phyloP scores from a whole-genome alignment of 768 basidiomycete genomes.

The Cystoderma amianthinum region DNA sequence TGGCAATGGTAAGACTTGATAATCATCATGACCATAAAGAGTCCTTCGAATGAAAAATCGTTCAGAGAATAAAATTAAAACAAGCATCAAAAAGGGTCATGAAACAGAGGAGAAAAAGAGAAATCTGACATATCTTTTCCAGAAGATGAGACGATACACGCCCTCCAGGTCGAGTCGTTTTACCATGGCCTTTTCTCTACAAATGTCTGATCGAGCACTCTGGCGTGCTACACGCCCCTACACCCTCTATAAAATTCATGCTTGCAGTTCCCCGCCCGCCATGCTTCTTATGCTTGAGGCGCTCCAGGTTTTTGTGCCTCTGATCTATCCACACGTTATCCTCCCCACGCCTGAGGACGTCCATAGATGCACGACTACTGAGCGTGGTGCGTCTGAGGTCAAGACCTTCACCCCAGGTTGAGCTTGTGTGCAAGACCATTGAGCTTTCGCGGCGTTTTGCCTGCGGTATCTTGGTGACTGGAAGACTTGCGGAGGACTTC shows the following conservation, averaged over 20 bases:
- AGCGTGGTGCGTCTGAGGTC: background rate
- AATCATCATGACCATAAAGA: no score
- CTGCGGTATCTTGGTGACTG: background rate
- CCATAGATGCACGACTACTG: no score
- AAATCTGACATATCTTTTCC: background rate
- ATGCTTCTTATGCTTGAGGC: slow-evolving; percentile 20
- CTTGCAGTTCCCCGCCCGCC: slow-evolving; percentile 11
- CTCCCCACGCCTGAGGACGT: background rate
- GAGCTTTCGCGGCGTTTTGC: background rate
- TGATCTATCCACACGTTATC: slow-evolving; percentile 23
- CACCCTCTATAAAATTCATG: background rate
- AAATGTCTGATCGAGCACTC: background rate
- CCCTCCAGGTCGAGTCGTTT: background rate
- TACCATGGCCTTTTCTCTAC: background rate
- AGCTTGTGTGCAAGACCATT: background rate
- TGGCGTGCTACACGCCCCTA: background rate
- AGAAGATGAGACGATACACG: background rate
- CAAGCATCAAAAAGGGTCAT: background rate
- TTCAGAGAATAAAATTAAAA: no score
- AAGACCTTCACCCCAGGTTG: background rate
- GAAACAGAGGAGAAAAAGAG: background rate
- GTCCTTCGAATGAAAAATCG: no score
- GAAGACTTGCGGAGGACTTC: background rate
- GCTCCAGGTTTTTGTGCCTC: slow-evolving; percentile 19
- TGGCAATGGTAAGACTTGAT: no score